These are phyloP conservation scores for Colletotrichum neosansevieriae DNA, from an alignment of 2,329 filamentous ascomycete species.

Conservation along the genomic window DNA sequence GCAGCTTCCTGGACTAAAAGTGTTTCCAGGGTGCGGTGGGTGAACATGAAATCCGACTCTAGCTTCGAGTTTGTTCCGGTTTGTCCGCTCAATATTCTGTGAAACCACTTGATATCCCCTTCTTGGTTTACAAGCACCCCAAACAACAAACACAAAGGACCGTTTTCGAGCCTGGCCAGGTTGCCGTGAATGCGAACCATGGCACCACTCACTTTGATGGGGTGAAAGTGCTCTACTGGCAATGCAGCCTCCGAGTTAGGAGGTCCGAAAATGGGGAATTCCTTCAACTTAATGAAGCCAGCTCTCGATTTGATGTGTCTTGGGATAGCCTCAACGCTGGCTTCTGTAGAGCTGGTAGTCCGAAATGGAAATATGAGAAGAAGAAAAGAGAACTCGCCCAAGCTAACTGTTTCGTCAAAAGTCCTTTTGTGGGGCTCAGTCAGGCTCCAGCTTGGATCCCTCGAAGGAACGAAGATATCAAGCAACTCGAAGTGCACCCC, in stretches of 20 bases:
- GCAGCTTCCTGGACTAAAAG: background rate
- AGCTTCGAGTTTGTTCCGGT: fast-evolving
- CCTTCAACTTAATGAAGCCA: slow-evolving; percentile 22
- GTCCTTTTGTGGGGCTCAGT: background rate
- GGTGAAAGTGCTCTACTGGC: background rate
- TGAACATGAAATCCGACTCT: background rate
- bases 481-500: background rate
- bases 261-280: background rate
- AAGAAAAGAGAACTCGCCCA: slow-evolving; percentile 25
- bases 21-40: background rate
- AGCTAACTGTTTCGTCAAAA: background rate
- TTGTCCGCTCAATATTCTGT: fast-evolving
- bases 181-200: slow-evolving; percentile 3
- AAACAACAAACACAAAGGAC: background rate
- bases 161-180: background rate
- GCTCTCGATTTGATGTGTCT: slow-evolving; percentile 16
- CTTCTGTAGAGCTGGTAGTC: background rate
- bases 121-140: slow-evolving; percentile 5
- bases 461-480: slow-evolving; percentile 31
- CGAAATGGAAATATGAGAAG: background rate
- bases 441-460: background rate
- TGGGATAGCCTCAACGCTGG: slow-evolving; percentile 19
- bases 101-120: slow-evolving; percentile 4
- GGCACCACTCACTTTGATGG: slow-evolving; percentile 10
- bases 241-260: background rate